These are phyloP conservation scores for Kodamaea kaohsiungensis DNA, from an alignment of 805 yeast species.

Conservation along the genomic window DNA sequence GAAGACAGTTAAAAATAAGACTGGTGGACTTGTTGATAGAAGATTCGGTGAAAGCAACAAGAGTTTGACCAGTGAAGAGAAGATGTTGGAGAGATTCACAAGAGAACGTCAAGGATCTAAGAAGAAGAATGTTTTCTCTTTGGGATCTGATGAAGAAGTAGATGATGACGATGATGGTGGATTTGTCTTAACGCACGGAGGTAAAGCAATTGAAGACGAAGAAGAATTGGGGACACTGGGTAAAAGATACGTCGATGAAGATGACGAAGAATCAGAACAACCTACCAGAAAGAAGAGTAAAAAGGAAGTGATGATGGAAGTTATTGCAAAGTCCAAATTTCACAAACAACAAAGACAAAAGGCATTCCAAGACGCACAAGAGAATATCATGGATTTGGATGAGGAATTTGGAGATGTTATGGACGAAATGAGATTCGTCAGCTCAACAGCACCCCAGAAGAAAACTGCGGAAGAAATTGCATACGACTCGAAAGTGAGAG, in stretches of 20 bases:
- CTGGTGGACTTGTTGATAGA: constrained; percentile 79
- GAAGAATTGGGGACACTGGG: constrained; percentile 37
- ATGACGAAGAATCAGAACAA: constrained; percentile 25
- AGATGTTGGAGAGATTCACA: constrained; percentile 93
- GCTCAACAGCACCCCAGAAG: constrained; percentile 19
- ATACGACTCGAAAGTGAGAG: constrained; percentile 68
- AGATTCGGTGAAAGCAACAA: constrained; percentile 87
- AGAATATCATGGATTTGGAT: constrained; percentile 65
- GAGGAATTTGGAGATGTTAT: constrained; percentile 72
- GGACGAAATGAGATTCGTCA: constrained; percentile 46
- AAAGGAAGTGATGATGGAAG: constrained; percentile 83
- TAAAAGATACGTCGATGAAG: constrained; percentile 35
- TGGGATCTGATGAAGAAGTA: constrained; percentile 72
- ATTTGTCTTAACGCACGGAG: constrained; percentile 72
- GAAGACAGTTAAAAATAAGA: constrained; percentile 62
- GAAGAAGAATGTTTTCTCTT: constrained; percentile 48
- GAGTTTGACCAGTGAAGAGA: constrained; percentile 79
- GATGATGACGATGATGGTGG: constrained; percentile 45
- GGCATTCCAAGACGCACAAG: constrained; percentile 59
- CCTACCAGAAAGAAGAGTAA: constrained; percentile 71
- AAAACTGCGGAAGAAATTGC: constrained; percentile 47
- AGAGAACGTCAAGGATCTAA: constrained; percentile 73
- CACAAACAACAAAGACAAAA: constrained; percentile 75
- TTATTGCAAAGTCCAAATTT: constrained; percentile 78
- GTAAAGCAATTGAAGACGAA: constrained; percentile 56